Base-by-base conservation (phyloP, 164 flowering plant genomes). In the Macadamia tetraphylla region DNA sequence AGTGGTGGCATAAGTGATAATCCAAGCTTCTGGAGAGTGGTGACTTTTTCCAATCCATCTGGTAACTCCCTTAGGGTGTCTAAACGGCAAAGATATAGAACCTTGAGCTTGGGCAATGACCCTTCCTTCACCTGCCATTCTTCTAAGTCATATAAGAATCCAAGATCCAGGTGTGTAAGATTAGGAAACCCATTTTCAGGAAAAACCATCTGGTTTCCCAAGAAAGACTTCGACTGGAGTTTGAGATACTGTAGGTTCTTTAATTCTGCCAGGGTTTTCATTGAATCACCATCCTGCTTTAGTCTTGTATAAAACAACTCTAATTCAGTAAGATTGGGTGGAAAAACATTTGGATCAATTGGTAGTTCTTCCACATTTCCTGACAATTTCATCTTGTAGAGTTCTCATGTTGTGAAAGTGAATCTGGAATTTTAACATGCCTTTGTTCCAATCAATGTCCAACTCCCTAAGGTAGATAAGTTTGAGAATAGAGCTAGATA, bases 61-160 rank as follows among this genome's bases (percentile, higher is more conserved):
- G 68, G 68, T 35, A 66, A 1, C 46, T 15, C n/a, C 49, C 18
- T 56, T 51, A 66, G 8, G 12, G n/a, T 17, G 11, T 5, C 32
- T 18, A 60, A 66, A 9, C 5, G 6, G 9, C 14, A 0, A 9
- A 66, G 35, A 2, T 2, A 9, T 61, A 66, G 40, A 55, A 6
- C 7, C 12, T 10, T 9, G 40, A 66, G 68, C 17, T 61, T 55
- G 5, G 59, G 32, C 35, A 30, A 6, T 17, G 67, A 59, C 29
- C 67, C 67, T 15, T 31, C 46, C 48, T 53, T 60, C 15, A 65
- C 58, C 5, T 29, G 52, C 67, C 67, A 65, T 11, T 52, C 67
- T 40, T 53, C 46, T 15, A 65, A 31, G 1, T 65, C 32, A 30
- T 1, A 56, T 48, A 53, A 32, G 1, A 31, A 0, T 5, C 0